Percentiles rank a stretch among this genome's conserved stretches.
These are phyloP conservation scores for Dictyostelium firmibasis DNA, from an alignment of 78 protist species.

Conservation along the genomic window DNA sequence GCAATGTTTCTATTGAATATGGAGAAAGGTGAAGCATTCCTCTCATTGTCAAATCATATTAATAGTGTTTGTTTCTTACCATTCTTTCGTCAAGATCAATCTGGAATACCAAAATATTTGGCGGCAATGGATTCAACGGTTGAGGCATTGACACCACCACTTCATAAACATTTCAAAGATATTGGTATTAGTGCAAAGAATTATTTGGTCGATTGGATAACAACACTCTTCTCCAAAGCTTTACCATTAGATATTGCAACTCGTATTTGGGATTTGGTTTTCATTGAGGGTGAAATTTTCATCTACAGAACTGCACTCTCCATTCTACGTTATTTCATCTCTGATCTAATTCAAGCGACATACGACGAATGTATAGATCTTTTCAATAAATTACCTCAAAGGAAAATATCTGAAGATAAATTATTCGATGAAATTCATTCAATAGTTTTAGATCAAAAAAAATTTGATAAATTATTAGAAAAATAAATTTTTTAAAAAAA, in stretches of 20 bases:
- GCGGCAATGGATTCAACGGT: constrained; percentile 80
- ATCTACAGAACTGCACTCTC: constrained; percentile 74
- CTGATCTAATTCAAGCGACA: constrained; percentile 8
- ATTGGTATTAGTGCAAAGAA: constrained; percentile 77
- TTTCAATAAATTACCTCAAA: constrained; percentile 39
- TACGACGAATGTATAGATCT: constrained; percentile 68
- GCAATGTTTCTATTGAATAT: constrained; percentile 93
- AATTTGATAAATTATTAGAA: constrained; percentile 57
- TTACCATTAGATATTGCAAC: constrained; percentile 90
- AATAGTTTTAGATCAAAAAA: constrained; percentile 57
- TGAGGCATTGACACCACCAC: constrained; percentile 59
- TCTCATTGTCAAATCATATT: constrained; percentile 88
- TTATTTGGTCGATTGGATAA: constrained; percentile 89
- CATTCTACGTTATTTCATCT: constrained; percentile 29
- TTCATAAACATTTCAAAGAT: constrained; percentile 72
- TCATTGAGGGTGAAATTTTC: constrained; percentile 88
- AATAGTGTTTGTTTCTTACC: constrained; percentile 69
- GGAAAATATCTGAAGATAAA: constrained; percentile 45
- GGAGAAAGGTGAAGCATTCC: constrained; percentile 87
- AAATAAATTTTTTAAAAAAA: not conserved
- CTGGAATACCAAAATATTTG: constrained; percentile 68
- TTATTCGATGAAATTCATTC: constrained; percentile 57
- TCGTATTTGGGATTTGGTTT: constrained; percentile 90
- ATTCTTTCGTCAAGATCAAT: constrained; percentile 86
- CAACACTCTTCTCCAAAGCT: constrained; percentile 89